Conservation (phyloP, 768 basidiomycete species). For the Lyophyllum atratum region DNA sequence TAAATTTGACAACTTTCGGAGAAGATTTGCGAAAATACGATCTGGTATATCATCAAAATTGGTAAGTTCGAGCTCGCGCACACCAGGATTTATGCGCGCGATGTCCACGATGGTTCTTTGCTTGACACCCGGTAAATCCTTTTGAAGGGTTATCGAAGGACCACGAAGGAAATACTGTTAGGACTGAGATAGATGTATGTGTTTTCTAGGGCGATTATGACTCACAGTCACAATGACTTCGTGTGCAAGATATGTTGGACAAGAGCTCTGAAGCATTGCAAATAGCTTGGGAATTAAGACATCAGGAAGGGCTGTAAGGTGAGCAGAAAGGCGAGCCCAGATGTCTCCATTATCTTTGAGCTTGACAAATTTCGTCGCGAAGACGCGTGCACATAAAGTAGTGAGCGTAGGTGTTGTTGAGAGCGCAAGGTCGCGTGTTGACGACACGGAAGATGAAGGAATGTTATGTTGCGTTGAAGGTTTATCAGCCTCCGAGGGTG, state of each 20-base stretch:
- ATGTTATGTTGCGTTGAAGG: slow-evolving; percentile 32
- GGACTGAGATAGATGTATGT: neutral
- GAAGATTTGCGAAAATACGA: slow-evolving; percentile 47
- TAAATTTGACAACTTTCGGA: slow-evolving; percentile 46
- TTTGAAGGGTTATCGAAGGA: slow-evolving; percentile 44
- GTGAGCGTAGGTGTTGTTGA: slow-evolving; percentile 45
- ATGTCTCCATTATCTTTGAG: slow-evolving; percentile 38
- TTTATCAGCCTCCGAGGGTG: slow-evolving; percentile 46
- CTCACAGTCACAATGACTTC: slow-evolving; percentile 59
- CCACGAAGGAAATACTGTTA: slow-evolving; percentile 63
- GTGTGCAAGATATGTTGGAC: slow-evolving; percentile 53
- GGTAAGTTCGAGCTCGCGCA: slow-evolving; percentile 51
- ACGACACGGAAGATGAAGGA: slow-evolving; percentile 54
- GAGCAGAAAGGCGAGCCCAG: slow-evolving; percentile 42
- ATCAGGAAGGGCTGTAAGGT: slow-evolving; percentile 55
- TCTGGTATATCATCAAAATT: slow-evolving; percentile 58
- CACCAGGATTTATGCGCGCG: slow-evolving; percentile 30
- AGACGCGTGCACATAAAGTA: slow-evolving; percentile 50
- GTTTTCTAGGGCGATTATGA: neutral
- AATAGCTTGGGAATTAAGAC: slow-evolving; percentile 51
- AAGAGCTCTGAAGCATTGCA: slow-evolving; percentile 46
- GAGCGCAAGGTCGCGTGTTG: slow-evolving; percentile 40
- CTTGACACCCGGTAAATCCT: slow-evolving; percentile 53
- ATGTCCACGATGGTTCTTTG: slow-evolving; percentile 51
- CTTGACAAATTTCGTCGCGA: slow-evolving; percentile 44